These are phyloP conservation scores for Pulveroboletus ravenelii DNA, from an alignment of 768 basidiomycete genomes.

Conservation along the genomic window DNA sequence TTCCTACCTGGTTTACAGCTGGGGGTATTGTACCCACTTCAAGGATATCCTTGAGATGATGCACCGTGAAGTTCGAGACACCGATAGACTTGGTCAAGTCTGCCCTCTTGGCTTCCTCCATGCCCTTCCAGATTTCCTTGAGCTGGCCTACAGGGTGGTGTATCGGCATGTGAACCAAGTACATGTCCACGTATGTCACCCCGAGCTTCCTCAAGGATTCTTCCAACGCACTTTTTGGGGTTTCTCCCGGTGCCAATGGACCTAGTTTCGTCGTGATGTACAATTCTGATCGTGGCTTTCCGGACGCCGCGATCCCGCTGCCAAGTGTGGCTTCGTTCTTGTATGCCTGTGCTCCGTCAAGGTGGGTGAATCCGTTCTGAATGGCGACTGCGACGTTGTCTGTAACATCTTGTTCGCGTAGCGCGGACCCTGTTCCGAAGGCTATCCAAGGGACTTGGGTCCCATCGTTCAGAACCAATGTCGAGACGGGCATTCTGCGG, in stretches of 20 bases:
- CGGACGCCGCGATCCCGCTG: conserved; percentile 44
- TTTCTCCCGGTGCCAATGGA: conserved; percentile 33
- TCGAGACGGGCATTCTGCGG: conserved; percentile 24
- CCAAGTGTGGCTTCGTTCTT: conserved; percentile 52
- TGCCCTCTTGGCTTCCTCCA: conserved; percentile 51
- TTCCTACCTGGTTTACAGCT: conserved; percentile 48
- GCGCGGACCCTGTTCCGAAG: conserved; percentile 59
- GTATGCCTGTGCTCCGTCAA: conserved; percentile 63
- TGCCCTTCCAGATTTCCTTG: conserved; percentile 51
- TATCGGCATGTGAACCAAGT: conserved; percentile 51
- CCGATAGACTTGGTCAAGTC: conserved; percentile 43
- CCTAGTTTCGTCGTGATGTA: conserved; percentile 60
- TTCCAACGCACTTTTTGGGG: conserved; percentile 45
- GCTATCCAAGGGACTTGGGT: conserved; percentile 50
- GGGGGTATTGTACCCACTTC: conserved; percentile 42
- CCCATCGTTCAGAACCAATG: conserved; percentile 53
- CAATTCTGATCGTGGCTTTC: conserved; percentile 48
- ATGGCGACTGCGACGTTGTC: conserved; percentile 43
- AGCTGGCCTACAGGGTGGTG: conserved; percentile 37
- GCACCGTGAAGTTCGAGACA: conserved; percentile 50
- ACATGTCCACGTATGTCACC: conserved; percentile 57
- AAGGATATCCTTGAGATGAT: conserved; percentile 41
- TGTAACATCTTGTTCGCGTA: conserved; percentile 42
- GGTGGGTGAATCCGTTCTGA: conserved; percentile 51
- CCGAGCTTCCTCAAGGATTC: conserved; percentile 52